A percentile compares a stretch with the other conserved stretches of the same genome.
phyloP scores from a whole-genome alignment of 768 basidiomycete genomes.

The Trametes sanguinea region DNA sequence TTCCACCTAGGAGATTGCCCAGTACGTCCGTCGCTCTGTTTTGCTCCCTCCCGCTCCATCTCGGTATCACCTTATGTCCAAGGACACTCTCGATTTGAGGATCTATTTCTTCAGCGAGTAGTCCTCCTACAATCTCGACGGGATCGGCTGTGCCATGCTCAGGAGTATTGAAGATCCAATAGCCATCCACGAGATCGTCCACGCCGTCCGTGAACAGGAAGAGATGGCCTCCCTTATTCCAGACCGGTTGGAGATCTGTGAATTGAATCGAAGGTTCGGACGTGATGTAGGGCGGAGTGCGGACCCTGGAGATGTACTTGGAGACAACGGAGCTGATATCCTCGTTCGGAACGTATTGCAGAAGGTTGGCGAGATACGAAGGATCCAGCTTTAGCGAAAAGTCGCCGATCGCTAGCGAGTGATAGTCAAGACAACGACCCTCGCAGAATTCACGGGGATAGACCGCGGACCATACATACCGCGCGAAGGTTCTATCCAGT shows the following conservation, averaged over 20 bases:
- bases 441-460: too few relatives aligned
- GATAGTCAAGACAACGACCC: background rate
- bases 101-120: background rate
- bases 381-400: background rate
- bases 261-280: background rate
- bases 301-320: background rate
- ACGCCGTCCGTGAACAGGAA: slow-evolving; percentile 4
- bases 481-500: too few relatives aligned
- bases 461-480: too few relatives aligned
- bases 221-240: background rate
- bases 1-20: background rate
- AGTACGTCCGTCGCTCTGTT: slow-evolving; percentile 3
- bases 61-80: background rate
- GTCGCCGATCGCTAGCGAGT: slow-evolving; percentile 7
- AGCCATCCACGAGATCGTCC: slow-evolving; percentile 3
- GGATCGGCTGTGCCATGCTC: slow-evolving; percentile 2
- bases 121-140: background rate
- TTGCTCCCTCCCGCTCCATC: background rate
- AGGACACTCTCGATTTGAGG: background rate
- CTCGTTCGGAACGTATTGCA: background rate
- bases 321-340: background rate
- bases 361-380: background rate
- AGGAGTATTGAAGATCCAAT: background rate
- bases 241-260: background rate
- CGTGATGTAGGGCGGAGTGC: background rate